phyloP scores from a whole-genome alignment of 768 basidiomycete genomes.

The Scleroderma bovista region DNA sequence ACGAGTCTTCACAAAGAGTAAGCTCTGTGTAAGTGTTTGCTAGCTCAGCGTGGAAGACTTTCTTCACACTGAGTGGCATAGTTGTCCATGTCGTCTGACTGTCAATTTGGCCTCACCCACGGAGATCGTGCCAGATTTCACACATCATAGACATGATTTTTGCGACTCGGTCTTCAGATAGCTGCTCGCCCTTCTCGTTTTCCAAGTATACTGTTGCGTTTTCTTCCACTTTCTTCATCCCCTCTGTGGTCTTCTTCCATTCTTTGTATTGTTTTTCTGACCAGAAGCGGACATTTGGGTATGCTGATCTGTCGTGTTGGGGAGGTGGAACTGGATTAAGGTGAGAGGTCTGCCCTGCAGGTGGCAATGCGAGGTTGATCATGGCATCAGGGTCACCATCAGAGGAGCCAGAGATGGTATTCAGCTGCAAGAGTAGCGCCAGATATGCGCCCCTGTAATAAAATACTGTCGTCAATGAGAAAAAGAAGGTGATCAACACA shows the following conservation, averaged over 20 bases:
- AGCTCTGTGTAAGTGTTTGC: not conserved
- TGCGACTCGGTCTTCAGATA: not conserved
- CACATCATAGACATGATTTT: not conserved
- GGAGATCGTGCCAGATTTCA: not conserved
- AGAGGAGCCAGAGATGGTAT: not conserved
- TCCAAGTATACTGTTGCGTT: not conserved
- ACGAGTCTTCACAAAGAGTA: not conserved
- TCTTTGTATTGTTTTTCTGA: not conserved
- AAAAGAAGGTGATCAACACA: no score
- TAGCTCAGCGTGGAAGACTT: not conserved
- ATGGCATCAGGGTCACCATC: not conserved
- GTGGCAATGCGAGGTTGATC: not conserved
- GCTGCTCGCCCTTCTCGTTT: not conserved
- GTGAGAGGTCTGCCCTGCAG: no score
- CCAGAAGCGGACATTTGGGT: not conserved
- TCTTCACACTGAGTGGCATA: not conserved
- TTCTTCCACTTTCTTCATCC: not conserved
- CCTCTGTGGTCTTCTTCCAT: not conserved
- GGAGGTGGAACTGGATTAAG: not conserved
- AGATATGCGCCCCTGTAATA: no score
- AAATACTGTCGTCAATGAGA: no score
- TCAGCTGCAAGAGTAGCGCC: not conserved
- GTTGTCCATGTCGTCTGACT: not conserved
- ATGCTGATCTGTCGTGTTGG: not conserved
- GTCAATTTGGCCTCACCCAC: not conserved